These are phyloP conservation scores for Lepiota venenata DNA, from an alignment of 768 basidiomycete genomes.

Conservation along the genomic window DNA sequence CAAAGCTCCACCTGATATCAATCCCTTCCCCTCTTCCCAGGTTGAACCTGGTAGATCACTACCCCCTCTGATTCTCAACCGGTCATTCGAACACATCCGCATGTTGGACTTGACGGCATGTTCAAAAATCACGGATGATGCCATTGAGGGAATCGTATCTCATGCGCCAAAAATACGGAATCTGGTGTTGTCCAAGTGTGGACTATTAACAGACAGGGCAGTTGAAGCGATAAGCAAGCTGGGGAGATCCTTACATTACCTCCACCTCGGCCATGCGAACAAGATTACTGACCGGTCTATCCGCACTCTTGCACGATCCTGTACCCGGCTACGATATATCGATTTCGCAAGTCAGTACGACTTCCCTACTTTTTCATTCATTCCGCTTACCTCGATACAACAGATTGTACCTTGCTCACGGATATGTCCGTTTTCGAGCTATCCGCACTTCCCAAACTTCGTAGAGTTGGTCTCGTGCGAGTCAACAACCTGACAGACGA, in stretches of 20 bases:
- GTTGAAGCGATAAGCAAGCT: slow-evolving; percentile 83
- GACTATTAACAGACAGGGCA: slow-evolving; percentile 71
- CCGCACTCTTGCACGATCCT: slow-evolving; percentile 75
- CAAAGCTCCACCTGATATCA: slow-evolving; percentile 29
- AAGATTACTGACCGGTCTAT: slow-evolving; percentile 91
- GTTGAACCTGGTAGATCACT: slow-evolving; percentile 32
- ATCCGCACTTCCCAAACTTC: slow-evolving; percentile 81
- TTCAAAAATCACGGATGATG: slow-evolving; percentile 73
- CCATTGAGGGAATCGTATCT: slow-evolving; percentile 77
- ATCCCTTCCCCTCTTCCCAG: slow-evolving; percentile 38
- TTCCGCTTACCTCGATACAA: not conserved
- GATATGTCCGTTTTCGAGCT: slow-evolving; percentile 95
- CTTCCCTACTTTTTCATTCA: slow-evolving; percentile 1
- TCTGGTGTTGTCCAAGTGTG: slow-evolving; percentile 84
- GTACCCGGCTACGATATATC: slow-evolving; percentile 89
- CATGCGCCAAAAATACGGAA: slow-evolving; percentile 84
- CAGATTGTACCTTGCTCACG: slow-evolving; percentile 84
- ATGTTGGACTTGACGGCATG: slow-evolving; percentile 94
- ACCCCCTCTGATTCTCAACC: slow-evolving; percentile 64
- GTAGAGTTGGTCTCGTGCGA: slow-evolving; percentile 92
- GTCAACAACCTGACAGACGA: slow-evolving; percentile 93
- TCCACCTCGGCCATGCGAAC: slow-evolving; percentile 90
- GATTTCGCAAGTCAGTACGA: slow-evolving; percentile 86
- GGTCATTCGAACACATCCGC: slow-evolving; percentile 78
- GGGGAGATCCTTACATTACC: slow-evolving; percentile 90